phyloP scores from a whole-genome alignment of 2,329 filamentous ascomycete species.

The Chrysosporium queenslandicum region DNA sequence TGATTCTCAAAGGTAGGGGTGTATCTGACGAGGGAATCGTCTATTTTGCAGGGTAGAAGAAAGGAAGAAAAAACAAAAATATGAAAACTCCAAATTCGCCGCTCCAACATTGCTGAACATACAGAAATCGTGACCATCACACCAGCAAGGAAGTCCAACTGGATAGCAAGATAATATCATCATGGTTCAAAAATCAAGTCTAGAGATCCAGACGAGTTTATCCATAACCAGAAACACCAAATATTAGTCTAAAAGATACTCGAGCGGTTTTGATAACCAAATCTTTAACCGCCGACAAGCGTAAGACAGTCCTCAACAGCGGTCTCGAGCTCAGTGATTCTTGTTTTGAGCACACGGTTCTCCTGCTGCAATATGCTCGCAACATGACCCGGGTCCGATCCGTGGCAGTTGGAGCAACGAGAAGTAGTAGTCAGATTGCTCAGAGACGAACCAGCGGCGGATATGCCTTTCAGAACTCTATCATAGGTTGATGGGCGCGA shows the following conservation, averaged over 20 bases:
- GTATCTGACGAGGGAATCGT: not conserved
- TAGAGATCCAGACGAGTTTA: not conserved
- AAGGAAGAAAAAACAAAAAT: not conserved
- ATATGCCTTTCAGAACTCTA: constrained; percentile 36
- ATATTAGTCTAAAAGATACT: not conserved
- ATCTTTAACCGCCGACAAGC: constrained; percentile 33
- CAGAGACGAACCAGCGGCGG: constrained; percentile 28
- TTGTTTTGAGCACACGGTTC: constrained; percentile 44
- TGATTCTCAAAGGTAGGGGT: not conserved
- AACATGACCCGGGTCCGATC: constrained; percentile 45
- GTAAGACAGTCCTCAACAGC: constrained; percentile 49
- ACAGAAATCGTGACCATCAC: not conserved
- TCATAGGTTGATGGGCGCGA: constrained; percentile 32
- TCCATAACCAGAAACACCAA: not conserved
- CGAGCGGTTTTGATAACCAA: not conserved
- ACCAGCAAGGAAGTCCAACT: not conserved
- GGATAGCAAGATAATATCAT: not conserved
- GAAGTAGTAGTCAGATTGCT: constrained; percentile 22
- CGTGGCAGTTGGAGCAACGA: constrained; percentile 36
- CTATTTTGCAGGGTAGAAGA: not conserved
- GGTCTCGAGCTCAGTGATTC: constrained; percentile 45
- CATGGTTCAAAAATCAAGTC: not conserved
- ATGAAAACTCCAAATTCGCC: not conserved
- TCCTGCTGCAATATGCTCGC: constrained; percentile 45
- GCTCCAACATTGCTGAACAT: not conserved